These are phyloP conservation scores for Xylaria longipes DNA, from an alignment of 495 filamentous ascomycete genomes.

Conservation along the genomic window DNA sequence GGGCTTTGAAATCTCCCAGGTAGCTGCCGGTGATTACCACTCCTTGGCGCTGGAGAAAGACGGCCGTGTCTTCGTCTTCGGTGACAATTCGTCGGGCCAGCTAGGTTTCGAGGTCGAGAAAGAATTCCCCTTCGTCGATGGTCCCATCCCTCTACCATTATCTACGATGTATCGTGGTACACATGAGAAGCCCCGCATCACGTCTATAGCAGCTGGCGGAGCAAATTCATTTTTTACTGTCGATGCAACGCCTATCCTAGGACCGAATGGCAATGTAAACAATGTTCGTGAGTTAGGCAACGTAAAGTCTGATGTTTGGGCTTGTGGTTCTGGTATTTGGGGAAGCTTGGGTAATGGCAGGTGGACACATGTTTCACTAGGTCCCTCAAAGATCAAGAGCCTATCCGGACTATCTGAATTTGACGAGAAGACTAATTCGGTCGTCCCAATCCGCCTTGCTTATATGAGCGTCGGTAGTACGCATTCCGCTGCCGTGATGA, in stretches of 20 bases:
- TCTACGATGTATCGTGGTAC: conserved; percentile 72
- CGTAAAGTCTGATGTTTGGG: conserved; percentile 77
- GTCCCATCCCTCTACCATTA: conserved; percentile 71
- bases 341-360: conserved; percentile 84
- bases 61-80: conserved; percentile 85
- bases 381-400: conserved; percentile 80
- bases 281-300: conserved; percentile 46
- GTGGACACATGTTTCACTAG: conserved; percentile 87
- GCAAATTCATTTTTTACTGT: conserved; percentile 84
- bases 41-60: conserved; percentile 75
- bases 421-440: conserved; percentile 69
- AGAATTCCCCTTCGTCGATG: conserved; percentile 66
- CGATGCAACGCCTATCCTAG: conserved; percentile 67
- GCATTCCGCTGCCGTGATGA: conserved; percentile 80
- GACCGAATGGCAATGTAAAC: conserved; percentile 50
- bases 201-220: conserved; percentile 82
- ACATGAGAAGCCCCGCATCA: conserved; percentile 64
- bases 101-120: conserved; percentile 74
- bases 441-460: conserved; percentile 78
- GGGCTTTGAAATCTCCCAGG: conserved; percentile 64
- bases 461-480: conserved; percentile 75
- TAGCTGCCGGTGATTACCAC: conserved; percentile 88
- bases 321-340: conserved; percentile 83
- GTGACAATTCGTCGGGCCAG: conserved; percentile 88
- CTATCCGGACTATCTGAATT: conserved; percentile 85